Base-by-base conservation (phyloP, 2,329 filamentous ascomycete species). In the Aspergillus caelatus region DNA sequence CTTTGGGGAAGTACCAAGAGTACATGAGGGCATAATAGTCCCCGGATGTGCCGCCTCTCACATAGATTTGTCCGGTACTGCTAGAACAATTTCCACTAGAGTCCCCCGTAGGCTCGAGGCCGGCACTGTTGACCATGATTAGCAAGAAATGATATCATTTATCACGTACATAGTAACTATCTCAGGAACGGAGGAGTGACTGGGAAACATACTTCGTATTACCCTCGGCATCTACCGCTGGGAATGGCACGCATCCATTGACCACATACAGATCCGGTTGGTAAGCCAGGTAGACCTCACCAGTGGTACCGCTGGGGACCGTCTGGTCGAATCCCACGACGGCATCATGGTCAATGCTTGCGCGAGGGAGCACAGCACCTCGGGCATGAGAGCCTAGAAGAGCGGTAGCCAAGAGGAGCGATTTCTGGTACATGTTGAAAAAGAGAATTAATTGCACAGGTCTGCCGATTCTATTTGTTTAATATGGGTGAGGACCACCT, bases 161-260 rank as follows among this genome's bases (percentile, higher is more conserved):
- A 3, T 30, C 6, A 1, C 9, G 30, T 1, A 7, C 14, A 2
- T 21, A 9, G 21, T 21, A 39, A 30, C 19, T 16, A 5, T 16
- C 6, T 53, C 3, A 10, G 9, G 28, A n/a, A n/a, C 21, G 48
- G 1, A 12, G 10, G 10, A 23, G n/a, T 7, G 14, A 48, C 6
- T 19, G 1, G 26, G 21, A 16, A 10, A n/a, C 79, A 62, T 73
- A 88, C 86, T 82, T 80, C 16, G 84, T 88, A 67, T 89, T 81
- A 2, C 87, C 88, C 0, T 77, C 73, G 1, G 81, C 80, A 65
- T 89, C 84, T 1, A 89, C 87, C 2, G 84, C 87, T 0, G 87
- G 86, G 70, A 87, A 89, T 0, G 87, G 86, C 11, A 89, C 86
- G 65, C 87, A 89, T 52, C 87, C 87, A 68, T 85, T 85, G 26